Evolutionary conservation across 345 rosid species (phyloP), one percentile per base, ranked within the genome.

Genomic region (Orychophragmus violaceus): DNA sequence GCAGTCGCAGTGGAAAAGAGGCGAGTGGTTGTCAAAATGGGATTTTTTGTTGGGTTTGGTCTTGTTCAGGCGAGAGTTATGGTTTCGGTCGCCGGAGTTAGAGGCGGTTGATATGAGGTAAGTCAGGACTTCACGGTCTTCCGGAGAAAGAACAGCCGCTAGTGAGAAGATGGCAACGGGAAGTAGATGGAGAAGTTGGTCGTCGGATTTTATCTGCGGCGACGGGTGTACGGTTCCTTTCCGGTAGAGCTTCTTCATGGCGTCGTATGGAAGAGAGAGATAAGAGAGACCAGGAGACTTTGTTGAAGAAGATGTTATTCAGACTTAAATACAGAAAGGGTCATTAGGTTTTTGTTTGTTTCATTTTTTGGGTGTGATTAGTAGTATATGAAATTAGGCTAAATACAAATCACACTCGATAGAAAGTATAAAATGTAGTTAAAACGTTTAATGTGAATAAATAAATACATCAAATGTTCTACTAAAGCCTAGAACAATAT

Each of bases 141-240:
- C 80, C 0, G 80, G 82, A 0, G 96, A 85, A 54, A 91, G 91
- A 48, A 83, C 82, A 8, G 87, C 77, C 8, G 86, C 57, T 21
- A 91, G 88, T 62, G 94, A 74, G 64, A 86, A 77, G 69, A 88
- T 80, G 21, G 95, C 68, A 17, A 85, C 89, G 2, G 97, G 93
- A 52, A 88, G 97, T 57, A 86, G 72, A 13, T 83, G 78, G 23
- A 85, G 63, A 7, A 90, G 84, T 51, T 77, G 77, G 67, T 83
- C 85, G 49, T 81, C 84, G 69, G 80, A 62, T 24, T 77, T 72
- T 29, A 50, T 11, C 18, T 78, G 83, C 49, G 85, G 82, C 12
- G 88, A 87, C 0, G 97, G 97, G 37, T 90, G 90, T 62, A 90
- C 86, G n/a, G 83, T 78, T 79, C 91, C 82, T 67, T 79, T 85